A percentile compares a stretch with the other conserved stretches of the same genome.
phyloP scores from a whole-genome alignment of 768 basidiomycete genomes.

The Gautieria morchelliformis region DNA sequence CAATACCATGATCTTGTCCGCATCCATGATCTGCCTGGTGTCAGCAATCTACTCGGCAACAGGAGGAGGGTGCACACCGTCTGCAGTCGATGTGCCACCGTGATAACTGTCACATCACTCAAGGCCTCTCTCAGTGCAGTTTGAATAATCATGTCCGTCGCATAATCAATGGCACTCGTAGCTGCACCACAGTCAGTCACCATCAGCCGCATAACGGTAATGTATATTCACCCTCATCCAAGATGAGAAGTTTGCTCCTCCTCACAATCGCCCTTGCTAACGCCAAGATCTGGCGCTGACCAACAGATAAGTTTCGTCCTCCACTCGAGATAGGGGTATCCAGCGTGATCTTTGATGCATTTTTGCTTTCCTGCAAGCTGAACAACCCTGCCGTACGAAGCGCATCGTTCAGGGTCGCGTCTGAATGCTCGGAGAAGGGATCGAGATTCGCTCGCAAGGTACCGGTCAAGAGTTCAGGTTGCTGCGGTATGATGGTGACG shows the following conservation, averaged over 20 bases:
- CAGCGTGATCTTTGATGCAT: slow-evolving; percentile 14
- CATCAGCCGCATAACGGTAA: slow-evolving; percentile 13
- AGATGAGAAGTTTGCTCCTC: slow-evolving; percentile 19
- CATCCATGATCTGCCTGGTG: slow-evolving; percentile 28
- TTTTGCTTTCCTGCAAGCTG: slow-evolving; percentile 11
- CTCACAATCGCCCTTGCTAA: slow-evolving; percentile 27
- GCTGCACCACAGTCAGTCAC: slow-evolving; percentile 10
- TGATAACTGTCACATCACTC: slow-evolving; percentile 35
- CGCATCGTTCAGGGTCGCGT: slow-evolving; percentile 30
- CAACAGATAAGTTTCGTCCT: slow-evolving; percentile 14
- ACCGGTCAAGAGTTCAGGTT: slow-evolving; percentile 23
- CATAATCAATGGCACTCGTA: slow-evolving; percentile 34
- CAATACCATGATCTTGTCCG: slow-evolving; percentile 28
- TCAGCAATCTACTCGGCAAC: neutral
- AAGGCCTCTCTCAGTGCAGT: slow-evolving; percentile 30
- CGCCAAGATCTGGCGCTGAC: slow-evolving; percentile 33
- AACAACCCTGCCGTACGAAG: slow-evolving; percentile 30
- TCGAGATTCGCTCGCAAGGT: slow-evolving; percentile 32
- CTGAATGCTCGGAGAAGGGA: slow-evolving; percentile 39
- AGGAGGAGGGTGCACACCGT: slow-evolving; percentile 9
- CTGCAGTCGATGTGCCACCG: slow-evolving; percentile 35
- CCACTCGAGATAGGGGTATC: slow-evolving; percentile 13
- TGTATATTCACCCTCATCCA: slow-evolving; percentile 23
- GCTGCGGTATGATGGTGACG: slow-evolving; percentile 51
- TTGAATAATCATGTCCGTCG: slow-evolving; percentile 38